Conservation (phyloP, 768 basidiomycete species). For the Podaxis pistillaris region DNA sequence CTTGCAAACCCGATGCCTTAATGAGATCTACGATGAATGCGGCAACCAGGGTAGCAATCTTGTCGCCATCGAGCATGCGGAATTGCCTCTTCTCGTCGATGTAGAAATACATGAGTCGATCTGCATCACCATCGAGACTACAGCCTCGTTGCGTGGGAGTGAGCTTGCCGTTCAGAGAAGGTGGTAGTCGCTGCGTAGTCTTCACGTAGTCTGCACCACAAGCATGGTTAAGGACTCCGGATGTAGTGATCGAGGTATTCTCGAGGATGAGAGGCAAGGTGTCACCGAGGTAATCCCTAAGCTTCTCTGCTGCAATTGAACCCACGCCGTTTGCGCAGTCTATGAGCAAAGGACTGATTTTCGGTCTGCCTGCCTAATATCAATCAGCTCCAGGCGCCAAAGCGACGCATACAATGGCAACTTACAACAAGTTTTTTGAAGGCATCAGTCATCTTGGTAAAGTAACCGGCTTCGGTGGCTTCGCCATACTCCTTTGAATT, state of each 20-base stretch:
- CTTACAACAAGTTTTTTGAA: constrained; percentile 88
- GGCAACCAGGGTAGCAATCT: constrained; percentile 92
- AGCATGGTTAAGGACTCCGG: constrained; percentile 76
- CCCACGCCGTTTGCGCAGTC: constrained; percentile 99
- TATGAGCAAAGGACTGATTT: constrained; percentile 63
- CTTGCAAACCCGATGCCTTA: constrained; percentile 78
- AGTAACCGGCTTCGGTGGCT: constrained; percentile 82
- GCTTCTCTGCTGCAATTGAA: constrained; percentile 60
- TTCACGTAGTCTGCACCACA: constrained; percentile 99
- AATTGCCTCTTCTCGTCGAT: constrained; percentile 75
- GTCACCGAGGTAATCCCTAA: constrained; percentile 58
- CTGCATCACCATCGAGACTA: constrained; percentile 96
- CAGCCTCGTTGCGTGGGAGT: constrained; percentile 80
- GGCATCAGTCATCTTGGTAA: constrained; percentile 73
- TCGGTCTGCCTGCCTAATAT: constrained; percentile 55
- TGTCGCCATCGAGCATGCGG: constrained; percentile 96
- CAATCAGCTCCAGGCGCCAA: background rate
- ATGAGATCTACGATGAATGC: constrained; percentile 91
- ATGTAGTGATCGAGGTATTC: constrained; percentile 63
- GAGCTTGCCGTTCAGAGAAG: constrained; percentile 62
- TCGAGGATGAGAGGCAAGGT: constrained; percentile 63
- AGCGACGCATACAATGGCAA: constrained; percentile 16
- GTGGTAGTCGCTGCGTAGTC: constrained; percentile 84
- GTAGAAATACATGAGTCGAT: constrained; percentile 95
- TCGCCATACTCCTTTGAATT: constrained; percentile 87